Evolutionary conservation across 2,329 filamentous ascomycete species (phyloP).

Genomic region (Hypoxylon sp.): DNA sequence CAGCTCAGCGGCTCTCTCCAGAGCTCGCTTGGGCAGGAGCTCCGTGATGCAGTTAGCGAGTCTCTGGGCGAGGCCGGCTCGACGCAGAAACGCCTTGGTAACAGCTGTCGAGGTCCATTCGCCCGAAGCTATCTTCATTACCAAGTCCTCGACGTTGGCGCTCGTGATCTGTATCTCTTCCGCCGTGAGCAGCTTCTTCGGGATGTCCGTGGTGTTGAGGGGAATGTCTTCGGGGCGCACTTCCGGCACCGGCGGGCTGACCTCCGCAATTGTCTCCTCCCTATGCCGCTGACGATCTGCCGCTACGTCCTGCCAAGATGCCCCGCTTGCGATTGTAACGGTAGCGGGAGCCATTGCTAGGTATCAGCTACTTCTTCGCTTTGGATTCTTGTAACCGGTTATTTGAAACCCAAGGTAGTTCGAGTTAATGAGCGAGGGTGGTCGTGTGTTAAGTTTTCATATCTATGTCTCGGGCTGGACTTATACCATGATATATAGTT

Average conservation of each 20-base stretch:
- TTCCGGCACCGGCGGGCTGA: conserved; percentile 52
- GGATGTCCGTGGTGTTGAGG: conserved; percentile 56
- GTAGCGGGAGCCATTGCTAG: conserved; percentile 32
- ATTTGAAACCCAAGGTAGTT: too few relatives aligned
- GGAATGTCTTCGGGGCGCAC: conserved; percentile 46
- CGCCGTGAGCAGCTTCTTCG: conserved; percentile 54
- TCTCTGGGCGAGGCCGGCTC: conserved; percentile 62
- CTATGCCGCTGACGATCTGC: conserved; percentile 55
- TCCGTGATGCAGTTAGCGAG: conserved; percentile 47
- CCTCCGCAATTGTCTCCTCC: conserved; percentile 52
- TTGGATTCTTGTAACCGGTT: neutral
- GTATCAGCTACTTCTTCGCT: too few relatives aligned
- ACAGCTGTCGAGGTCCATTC: conserved; percentile 55
- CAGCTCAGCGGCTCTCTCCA: conserved; percentile 39
- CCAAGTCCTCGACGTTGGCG: conserved; percentile 53
- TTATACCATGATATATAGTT: too few relatives aligned
- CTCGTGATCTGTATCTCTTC: conserved; percentile 61
- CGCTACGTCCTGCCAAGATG: conserved; percentile 58
- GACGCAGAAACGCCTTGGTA: conserved; percentile 61
- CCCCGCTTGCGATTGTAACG: conserved; percentile 41
- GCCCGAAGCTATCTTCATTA: conserved; percentile 53
- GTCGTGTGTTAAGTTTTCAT: too few relatives aligned
- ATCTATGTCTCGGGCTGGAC: too few relatives aligned
- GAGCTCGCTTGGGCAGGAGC: conserved; percentile 37
- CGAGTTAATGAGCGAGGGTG: too few relatives aligned